Evolutionary conservation across 305 asterid genomes (phyloP).

Genomic region (Striga hermonthica): DNA sequence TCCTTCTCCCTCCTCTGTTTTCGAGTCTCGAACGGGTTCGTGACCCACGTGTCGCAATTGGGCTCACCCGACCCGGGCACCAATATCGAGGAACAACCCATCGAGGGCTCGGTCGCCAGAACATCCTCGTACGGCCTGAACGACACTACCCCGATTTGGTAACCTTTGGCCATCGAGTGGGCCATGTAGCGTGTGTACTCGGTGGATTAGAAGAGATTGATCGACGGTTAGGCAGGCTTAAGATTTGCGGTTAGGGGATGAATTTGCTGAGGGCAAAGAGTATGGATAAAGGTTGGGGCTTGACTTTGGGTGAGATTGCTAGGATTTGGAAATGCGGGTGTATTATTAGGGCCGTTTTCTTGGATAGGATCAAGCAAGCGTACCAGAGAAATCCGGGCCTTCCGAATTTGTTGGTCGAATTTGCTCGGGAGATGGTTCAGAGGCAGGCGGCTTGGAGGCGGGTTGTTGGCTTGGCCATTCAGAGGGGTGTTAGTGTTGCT

Average conservation of each 20-base stretch:
- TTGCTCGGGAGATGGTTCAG: conserved; percentile 92
- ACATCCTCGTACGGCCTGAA: no score
- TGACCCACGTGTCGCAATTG: conserved; percentile 86
- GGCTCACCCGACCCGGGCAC: conserved; percentile 96
- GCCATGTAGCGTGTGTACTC: no score
- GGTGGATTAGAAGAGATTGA: conserved; percentile 66
- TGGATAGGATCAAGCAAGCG: conserved; percentile 89
- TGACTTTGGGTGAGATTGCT: conserved; percentile 81
- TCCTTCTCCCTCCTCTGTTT: conserved; percentile 90
- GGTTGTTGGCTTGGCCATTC: conserved; percentile 71
- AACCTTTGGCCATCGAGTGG: no score
- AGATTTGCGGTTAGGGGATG: conserved; percentile 93
- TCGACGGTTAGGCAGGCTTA: conserved; percentile 92
- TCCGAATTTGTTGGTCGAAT: conserved; percentile 78
- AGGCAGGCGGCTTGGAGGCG: conserved; percentile 92
- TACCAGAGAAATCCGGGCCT: conserved; percentile 70
- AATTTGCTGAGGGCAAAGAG: conserved; percentile 83
- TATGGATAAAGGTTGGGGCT: conserved; percentile 75
- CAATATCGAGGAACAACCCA: conserved; percentile 87
- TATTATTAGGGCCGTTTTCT: conserved; percentile 81
- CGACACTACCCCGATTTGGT: no score
- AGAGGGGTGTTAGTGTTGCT: conserved; percentile 67
- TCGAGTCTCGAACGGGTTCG: conserved; percentile 78
- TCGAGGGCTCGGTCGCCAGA: conserved; percentile 80
- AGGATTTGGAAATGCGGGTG: conserved; percentile 98